Evolutionary conservation across 2,329 filamentous ascomycete genomes (phyloP).

Genomic region (Plectosphaerella sp.): DNA sequence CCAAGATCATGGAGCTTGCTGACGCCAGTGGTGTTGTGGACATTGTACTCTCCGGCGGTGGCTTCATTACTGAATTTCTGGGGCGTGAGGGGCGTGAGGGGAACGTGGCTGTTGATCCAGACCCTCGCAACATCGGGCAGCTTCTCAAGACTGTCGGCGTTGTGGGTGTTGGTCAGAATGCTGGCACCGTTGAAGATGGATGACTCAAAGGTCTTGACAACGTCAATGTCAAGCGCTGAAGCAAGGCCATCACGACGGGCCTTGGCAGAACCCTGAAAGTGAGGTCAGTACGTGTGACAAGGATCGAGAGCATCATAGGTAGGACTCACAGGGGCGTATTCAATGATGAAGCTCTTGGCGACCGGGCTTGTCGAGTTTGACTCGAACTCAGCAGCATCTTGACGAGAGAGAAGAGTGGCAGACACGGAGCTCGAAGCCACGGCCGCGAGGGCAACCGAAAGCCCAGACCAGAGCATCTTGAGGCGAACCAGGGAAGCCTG

Average conservation of each 20-base stretch:
- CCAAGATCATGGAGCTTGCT: conserved; percentile 30
- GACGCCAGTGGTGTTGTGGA: conserved; percentile 33
- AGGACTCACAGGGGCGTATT: conserved; percentile 14
- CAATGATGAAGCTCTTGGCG: conserved; percentile 16
- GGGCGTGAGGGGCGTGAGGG: conserved; percentile 10
- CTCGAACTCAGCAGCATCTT: too few relatives aligned
- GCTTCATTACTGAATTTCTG: conserved; percentile 6
- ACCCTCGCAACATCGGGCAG: conserved; percentile 26
- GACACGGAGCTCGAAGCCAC: too few relatives aligned
- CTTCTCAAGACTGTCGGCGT: conserved; percentile 25
- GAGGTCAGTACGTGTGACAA: too few relatives aligned
- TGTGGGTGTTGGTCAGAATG: conserved; percentile 19
- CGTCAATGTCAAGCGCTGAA: conserved; percentile 10
- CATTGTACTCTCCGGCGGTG: conserved; percentile 21
- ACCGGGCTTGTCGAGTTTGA: not conserved
- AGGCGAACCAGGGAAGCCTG: too few relatives aligned
- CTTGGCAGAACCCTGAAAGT: conserved; percentile 4
- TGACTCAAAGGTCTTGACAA: conserved; percentile 19
- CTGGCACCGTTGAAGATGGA: conserved; percentile 21
- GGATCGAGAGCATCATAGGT: not conserved
- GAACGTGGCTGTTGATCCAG: conserved; percentile 21
- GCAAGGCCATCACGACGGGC: conserved; percentile 15
- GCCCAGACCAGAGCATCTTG: too few relatives aligned
- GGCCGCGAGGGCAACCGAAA: too few relatives aligned
- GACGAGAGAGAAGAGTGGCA: too few relatives aligned